A percentile compares a stretch with the other conserved stretches of the same genome.
Conservation (phyloP, 1,284 basidiomycete genomes). For the Stygiomarasmius scandens region DNA sequence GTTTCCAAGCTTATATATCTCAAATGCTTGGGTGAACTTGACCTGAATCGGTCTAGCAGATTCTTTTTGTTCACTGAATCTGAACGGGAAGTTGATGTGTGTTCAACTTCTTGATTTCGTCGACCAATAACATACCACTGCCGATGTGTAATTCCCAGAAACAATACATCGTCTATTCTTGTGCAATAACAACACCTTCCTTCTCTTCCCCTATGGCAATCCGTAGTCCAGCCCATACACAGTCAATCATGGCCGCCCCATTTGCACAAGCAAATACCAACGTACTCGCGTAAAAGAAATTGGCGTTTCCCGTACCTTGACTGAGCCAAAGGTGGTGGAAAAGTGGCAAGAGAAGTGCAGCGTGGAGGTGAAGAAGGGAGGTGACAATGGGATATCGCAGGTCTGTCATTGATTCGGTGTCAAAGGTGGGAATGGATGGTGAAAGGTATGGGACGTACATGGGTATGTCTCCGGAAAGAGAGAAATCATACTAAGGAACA, state of each 20-base stretch:
- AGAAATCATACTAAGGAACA: constrained; percentile 81
- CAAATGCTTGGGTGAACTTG: not conserved
- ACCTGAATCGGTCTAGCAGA: too few relatives aligned
- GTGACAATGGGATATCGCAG: constrained; percentile 89
- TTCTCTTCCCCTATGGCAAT: constrained; percentile 63
- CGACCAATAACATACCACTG: not conserved
- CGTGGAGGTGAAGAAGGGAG: constrained; percentile 81
- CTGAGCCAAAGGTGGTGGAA: constrained; percentile 93
- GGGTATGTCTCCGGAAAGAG: constrained; percentile 86
- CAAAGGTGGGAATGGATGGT: constrained; percentile 4
- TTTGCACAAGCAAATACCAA: constrained; percentile 91
- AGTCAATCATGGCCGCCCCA: constrained; percentile 82
- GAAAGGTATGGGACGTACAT: constrained; percentile 45
- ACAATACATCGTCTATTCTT: constrained; percentile 44
- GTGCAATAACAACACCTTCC: constrained; percentile 57
- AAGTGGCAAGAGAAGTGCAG: constrained; percentile 84
- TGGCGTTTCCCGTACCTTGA: constrained; percentile 94
- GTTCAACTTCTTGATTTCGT: not conserved
- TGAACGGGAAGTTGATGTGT: too few relatives aligned
- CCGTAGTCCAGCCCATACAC: constrained; percentile 76
- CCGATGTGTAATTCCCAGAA: not conserved
- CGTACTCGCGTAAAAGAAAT: constrained; percentile 97
- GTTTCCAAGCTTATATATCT: too few relatives aligned
- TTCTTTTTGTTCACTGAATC: not conserved
- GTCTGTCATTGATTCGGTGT: constrained; percentile 43